Percentiles rank a stretch among this genome's conserved stretches.
These are phyloP conservation scores for Naganishia randhawae DNA, from an alignment of 768 basidiomycete genomes.

Conservation along the genomic window DNA sequence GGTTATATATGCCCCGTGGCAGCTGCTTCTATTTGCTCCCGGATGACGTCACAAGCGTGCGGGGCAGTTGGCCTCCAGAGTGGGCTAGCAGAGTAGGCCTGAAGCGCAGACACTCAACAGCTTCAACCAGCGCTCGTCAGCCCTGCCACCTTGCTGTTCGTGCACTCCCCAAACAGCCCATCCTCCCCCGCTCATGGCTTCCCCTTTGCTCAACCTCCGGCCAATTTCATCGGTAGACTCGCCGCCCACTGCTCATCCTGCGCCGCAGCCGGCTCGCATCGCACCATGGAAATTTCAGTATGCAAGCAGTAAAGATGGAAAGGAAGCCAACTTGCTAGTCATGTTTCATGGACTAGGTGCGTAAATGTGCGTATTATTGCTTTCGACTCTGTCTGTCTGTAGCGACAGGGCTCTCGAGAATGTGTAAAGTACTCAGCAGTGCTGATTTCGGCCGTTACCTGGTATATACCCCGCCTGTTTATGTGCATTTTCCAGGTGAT, in stretches of 20 bases:
- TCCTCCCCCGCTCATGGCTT: not conserved
- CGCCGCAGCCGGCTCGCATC: not conserved
- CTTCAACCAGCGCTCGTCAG: too few relatives aligned
- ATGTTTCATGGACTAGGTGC: conserved; percentile 49
- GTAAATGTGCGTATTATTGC: conserved; percentile 19
- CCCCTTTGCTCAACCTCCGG: conserved; percentile 4
- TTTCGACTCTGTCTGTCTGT: not conserved
- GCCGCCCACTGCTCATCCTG: not conserved
- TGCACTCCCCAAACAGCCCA: not conserved
- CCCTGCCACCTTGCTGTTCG: too few relatives aligned
- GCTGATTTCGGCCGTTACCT: not conserved
- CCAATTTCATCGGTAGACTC: not conserved
- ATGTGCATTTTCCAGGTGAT: conserved; percentile 41
- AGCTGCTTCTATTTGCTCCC: not conserved
- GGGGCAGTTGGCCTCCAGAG: not conserved
- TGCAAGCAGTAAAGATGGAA: conserved; percentile 36
- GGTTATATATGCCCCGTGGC: not conserved
- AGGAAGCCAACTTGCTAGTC: conserved; percentile 45
- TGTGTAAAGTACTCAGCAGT: not conserved
- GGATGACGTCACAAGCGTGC: conserved; percentile 9
- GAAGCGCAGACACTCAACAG: not conserved
- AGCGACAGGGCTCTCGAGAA: not conserved
- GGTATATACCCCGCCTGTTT: not conserved
- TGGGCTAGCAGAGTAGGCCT: not conserved
- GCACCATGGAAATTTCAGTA: conserved; percentile 43